phyloP scores from a whole-genome alignment of 352 stramenopile genomes.

The Achlya hypogyna region DNA sequence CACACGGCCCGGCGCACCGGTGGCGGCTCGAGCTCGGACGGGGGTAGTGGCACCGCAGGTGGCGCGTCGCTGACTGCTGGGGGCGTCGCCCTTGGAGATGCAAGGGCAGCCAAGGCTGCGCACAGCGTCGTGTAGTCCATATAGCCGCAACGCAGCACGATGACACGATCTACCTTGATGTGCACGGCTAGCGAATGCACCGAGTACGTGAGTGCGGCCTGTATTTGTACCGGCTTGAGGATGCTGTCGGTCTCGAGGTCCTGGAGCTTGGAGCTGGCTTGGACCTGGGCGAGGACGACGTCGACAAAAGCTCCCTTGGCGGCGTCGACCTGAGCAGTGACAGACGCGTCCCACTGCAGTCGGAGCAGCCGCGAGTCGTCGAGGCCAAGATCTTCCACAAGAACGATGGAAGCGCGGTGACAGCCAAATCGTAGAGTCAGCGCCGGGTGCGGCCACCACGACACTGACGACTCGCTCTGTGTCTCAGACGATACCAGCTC shows the following conservation, averaged over 20 bases:
- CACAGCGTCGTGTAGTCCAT: conserved; percentile 68
- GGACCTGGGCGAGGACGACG: background rate
- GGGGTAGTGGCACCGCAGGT: background rate
- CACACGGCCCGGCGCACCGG: background rate
- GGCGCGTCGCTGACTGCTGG: background rate
- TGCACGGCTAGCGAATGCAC: conserved; percentile 33
- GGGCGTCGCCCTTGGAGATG: background rate
- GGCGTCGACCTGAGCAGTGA: conserved; percentile 43
- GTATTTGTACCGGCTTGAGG: conserved; percentile 65
- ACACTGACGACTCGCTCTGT: no score
- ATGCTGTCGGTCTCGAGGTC: background rate
- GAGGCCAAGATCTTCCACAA: conserved; percentile 67
- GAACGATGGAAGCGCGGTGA: conserved; percentile 33
- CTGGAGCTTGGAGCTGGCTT: conserved; percentile 10
- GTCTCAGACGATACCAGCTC: no score
- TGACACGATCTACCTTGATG: conserved; percentile 61
- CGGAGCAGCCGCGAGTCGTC: conserved; percentile 61
- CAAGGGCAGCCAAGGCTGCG: conserved; percentile 45
- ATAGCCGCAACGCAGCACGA: conserved; percentile 77
- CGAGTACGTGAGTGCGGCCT: conserved; percentile 22
- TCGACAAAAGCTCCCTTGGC: background rate
- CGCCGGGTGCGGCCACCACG: background rate
- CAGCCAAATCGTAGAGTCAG: background rate
- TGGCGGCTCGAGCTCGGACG: background rate
- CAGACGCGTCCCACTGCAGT: conserved; percentile 66